Evolutionary conservation across 1,284 basidiomycete species (phyloP).

Genomic region (Athelia psychrophila): DNA sequence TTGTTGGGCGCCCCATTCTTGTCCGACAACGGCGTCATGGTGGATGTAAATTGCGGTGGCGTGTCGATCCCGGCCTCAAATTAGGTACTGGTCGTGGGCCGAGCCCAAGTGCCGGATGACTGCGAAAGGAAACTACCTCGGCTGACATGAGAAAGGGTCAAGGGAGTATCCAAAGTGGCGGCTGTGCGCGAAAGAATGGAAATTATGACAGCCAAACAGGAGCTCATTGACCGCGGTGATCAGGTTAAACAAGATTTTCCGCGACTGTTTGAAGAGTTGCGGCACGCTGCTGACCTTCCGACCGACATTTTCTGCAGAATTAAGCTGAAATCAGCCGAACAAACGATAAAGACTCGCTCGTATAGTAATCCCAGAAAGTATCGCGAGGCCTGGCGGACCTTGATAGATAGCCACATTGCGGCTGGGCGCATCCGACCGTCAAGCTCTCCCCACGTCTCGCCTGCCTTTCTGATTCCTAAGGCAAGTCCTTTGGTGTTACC

Average conservation of each 20-base stretch:
- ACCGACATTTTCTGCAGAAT: not conserved
- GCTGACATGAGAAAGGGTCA: too few species aligned
- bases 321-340: not conserved
- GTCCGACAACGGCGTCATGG: too few species aligned
- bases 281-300: not conserved
- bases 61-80: conserved; percentile 20
- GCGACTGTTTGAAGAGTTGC: not conserved
- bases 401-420: not conserved
- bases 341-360: conserved; percentile 8
- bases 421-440: not conserved
- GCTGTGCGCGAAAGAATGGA: not conserved
- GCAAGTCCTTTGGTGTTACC: not conserved
- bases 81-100: conserved; percentile 18
- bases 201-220: not conserved
- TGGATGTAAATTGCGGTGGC: conserved; percentile 12
- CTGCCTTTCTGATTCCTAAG: not conserved
- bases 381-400: not conserved
- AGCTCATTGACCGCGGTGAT: not conserved
- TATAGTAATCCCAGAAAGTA: not conserved
- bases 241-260: not conserved
- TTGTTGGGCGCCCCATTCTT: too few species aligned
- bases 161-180: not conserved
- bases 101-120: conserved; percentile 17
- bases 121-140: too few species aligned
- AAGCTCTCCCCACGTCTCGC: not conserved